Base-by-base conservation (phyloP, 1,139 yeast species). In the Saccharomycopsis phalli region DNA sequence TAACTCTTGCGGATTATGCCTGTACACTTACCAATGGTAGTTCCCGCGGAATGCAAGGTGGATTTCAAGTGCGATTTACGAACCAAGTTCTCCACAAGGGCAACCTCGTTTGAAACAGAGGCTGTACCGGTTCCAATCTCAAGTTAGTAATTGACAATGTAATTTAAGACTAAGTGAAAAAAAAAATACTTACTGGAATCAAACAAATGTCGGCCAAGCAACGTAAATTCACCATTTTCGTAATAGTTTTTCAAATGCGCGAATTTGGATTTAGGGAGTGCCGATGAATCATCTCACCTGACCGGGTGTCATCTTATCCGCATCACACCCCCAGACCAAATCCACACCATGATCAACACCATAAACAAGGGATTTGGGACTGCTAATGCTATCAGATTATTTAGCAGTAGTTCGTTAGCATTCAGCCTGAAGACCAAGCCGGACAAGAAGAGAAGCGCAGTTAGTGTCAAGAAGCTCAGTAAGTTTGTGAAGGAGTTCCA, bases 31-130 rank as follows among this genome's bases (percentile, higher is more conserved):
- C 29, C 29, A 53, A 84, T 80, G 4, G 95, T 83, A 7, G 95
- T 84, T 4, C 95, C 95, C 1, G 95, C 95, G 49, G 91, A 79
- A 59, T 86, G 95, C 49, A 86, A 63, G 1, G 83, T 76, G 45
- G 81, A 76, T 40, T 74, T 68, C 41, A 86, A 64, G 4, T 71
- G 76, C 16, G 82, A 74, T 11, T 66, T 67, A 43, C 77, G 67
- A 21, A 86, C 76, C 39, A 75, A 59, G 34, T 69, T 63, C 46
- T 86, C 87, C 31, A 81, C 75, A 36, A 70, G 66, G 13, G 93
- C 75, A 30, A 86, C 76, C 52, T 83, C 84, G 51, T 80, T 82
- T 3, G 93, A 81, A 1, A 84, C 88, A 3, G 94, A 82, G 1
- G 91, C 76, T 1, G 71, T 62, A 1, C 69, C 73, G 1, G 94